Evolutionary conservation across 257 asterid genomes (phyloP).

Genomic region (Forsythia suspensa): DNA sequence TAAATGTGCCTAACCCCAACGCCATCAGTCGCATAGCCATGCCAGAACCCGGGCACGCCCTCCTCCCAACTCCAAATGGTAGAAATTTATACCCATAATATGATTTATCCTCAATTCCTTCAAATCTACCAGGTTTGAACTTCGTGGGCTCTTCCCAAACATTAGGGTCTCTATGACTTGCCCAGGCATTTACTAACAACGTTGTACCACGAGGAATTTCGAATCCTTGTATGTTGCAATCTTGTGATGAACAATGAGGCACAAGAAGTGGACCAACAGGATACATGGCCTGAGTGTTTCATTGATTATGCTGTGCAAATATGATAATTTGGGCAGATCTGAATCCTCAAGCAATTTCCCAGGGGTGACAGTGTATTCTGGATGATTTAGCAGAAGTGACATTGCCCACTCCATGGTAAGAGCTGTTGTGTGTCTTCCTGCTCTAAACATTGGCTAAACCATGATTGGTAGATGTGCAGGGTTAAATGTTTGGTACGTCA

Average conservation of each 20-base stretch:
- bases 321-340: conserved; percentile 34
- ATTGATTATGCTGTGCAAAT: conserved; percentile 37
- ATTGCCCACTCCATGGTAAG: conserved; percentile 50
- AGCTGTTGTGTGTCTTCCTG: conserved; percentile 43
- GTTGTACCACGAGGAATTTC: conserved; percentile 35
- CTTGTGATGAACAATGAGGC: conserved; percentile 41
- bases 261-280: conserved; percentile 46
- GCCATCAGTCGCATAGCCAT: conserved; percentile 46
- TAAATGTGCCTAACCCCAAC: conserved; percentile 35
- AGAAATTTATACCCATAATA: conserved; percentile 25
- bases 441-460: conserved; percentile 38
- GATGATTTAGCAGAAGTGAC: conserved; percentile 45
- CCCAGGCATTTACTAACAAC: conserved; percentile 45
- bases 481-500: too few relatives aligned
- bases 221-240: conserved; percentile 32
- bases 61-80: conserved; percentile 54
- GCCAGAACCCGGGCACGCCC: conserved; percentile 48
- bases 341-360: conserved; percentile 33
- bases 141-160: conserved; percentile 33
- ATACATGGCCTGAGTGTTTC: conserved; percentile 40
- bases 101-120: conserved; percentile 20
- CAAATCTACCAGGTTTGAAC: conserved; percentile 40
- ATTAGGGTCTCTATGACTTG: conserved; percentile 36
- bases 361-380: conserved; percentile 14
- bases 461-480: not conserved